A percentile compares a stretch with the other conserved stretches of the same genome.
These are phyloP conservation scores for Blastomyces percursus DNA, from an alignment of 2,329 filamentous ascomycete genomes.

Conservation along the genomic window DNA sequence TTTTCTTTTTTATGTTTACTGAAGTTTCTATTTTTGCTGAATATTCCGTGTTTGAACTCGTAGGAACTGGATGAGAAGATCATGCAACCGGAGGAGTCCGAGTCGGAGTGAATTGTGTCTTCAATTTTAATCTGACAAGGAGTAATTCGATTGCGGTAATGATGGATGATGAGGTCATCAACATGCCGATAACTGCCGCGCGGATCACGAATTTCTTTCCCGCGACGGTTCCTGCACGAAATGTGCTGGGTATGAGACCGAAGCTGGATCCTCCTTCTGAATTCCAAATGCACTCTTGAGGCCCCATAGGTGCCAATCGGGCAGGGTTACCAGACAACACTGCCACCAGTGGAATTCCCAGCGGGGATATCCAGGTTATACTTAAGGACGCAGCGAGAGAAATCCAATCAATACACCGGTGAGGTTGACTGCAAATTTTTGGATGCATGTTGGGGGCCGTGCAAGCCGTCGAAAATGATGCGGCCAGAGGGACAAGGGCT, in stretches of 20 bases:
- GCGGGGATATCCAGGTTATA: background rate
- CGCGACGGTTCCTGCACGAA: background rate
- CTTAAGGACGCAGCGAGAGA: background rate
- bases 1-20: background rate
- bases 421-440: background rate
- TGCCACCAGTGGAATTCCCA: background rate
- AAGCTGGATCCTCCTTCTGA: background rate
- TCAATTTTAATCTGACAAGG: background rate
- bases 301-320: background rate
- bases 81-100: slow-evolving; percentile 38
- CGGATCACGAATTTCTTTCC: background rate
- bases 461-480: background rate
- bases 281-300: background rate
- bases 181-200: too few species aligned
- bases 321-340: background rate
- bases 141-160: background rate
- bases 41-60: background rate
- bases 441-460: background rate
- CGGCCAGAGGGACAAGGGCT: background rate
- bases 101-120: slow-evolving; percentile 27
- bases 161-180: background rate
- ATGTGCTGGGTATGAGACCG: background rate
- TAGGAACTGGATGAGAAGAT: slow-evolving; percentile 39
- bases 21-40: background rate
- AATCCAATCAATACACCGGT: background rate